These are phyloP conservation scores for Globisporangium lucens DNA, from an alignment of 352 stramenopile genomes.

Conservation along the genomic window DNA sequence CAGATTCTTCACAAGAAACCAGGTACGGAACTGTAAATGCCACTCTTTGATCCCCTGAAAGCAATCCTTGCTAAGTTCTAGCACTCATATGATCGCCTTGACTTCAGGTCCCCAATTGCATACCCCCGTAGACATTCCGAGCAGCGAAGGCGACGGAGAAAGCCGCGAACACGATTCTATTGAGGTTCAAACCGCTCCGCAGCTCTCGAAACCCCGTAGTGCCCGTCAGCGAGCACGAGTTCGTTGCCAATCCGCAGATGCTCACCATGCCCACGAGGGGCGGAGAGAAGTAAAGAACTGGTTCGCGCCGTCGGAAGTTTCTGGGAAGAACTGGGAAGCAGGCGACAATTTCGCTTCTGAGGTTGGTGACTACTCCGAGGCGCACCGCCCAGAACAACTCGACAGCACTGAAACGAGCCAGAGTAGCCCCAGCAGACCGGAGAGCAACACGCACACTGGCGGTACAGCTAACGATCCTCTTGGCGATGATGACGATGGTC, in stretches of 20 bases:
- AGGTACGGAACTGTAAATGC: neutral
- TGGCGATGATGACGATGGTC: neutral
- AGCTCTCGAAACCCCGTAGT: neutral
- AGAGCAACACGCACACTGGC: neutral
- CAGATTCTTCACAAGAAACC: neutral
- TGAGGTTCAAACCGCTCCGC: neutral
- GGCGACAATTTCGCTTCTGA: neutral
- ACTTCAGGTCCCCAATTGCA: neutral
- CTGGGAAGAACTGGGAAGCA: neutral
- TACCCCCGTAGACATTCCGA: neutral
- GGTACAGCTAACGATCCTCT: neutral
- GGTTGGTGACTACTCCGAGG: neutral
- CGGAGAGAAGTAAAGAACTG: constrained; percentile 5
- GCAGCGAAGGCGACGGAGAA: neutral
- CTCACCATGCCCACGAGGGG: neutral
- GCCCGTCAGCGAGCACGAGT: neutral
- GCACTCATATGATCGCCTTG: neutral
- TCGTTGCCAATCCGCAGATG: constrained; percentile 8
- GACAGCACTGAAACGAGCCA: neutral
- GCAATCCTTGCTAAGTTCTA: neutral
- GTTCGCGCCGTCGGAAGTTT: constrained; percentile 11
- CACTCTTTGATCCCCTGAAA: neutral
- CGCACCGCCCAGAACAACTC: neutral
- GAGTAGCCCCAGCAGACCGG: neutral
- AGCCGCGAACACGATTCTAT: neutral